These are phyloP conservation scores for Fomitopsis pinicola DNA, from an alignment of 1,284 basidiomycete species.

Conservation along the genomic window DNA sequence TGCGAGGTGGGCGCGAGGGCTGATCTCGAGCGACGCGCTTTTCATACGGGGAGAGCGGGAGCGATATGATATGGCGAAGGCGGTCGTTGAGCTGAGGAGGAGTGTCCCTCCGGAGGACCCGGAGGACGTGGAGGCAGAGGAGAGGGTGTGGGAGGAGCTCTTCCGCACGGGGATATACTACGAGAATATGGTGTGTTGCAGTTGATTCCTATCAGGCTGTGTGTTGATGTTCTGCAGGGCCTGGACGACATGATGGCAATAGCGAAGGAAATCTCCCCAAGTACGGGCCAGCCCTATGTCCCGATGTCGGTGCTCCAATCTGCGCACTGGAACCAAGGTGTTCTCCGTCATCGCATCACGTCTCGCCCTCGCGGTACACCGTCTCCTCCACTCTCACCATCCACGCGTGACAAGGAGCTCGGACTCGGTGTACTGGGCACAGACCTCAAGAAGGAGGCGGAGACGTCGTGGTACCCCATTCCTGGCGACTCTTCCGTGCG, in stretches of 20 bases:
- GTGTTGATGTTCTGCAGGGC: conserved; percentile 37
- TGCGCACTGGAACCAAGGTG: conserved; percentile 73
- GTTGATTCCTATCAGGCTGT: not conserved
- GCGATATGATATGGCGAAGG: conserved; percentile 75
- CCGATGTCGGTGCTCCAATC: conserved; percentile 65
- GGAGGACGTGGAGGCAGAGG: conserved; percentile 41
- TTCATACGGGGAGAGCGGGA: conserved; percentile 80
- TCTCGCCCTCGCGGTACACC: conserved; percentile 28
- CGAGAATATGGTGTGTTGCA: conserved; percentile 67
- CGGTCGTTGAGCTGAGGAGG: conserved; percentile 72
- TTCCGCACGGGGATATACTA: conserved; percentile 86
- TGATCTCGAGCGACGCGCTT: conserved; percentile 77
- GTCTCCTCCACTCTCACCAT: conserved; percentile 35
- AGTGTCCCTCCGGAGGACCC: conserved; percentile 21
- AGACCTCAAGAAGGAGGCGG: conserved; percentile 34
- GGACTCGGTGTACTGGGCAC: conserved; percentile 48
- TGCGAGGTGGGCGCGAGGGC: conserved; percentile 68
- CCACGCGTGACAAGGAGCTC: conserved; percentile 53
- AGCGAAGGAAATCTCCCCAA: conserved; percentile 68
- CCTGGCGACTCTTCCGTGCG: conserved; percentile 74
- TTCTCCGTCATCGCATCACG: conserved; percentile 56
- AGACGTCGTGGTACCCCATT: conserved; percentile 59
- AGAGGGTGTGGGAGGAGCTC: conserved; percentile 63
- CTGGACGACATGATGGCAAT: conserved; percentile 76
- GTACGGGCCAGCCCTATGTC: conserved; percentile 67